Base-by-base conservation (phyloP, 2,329 filamentous ascomycete genomes). In the Fusarium concolor region DNA sequence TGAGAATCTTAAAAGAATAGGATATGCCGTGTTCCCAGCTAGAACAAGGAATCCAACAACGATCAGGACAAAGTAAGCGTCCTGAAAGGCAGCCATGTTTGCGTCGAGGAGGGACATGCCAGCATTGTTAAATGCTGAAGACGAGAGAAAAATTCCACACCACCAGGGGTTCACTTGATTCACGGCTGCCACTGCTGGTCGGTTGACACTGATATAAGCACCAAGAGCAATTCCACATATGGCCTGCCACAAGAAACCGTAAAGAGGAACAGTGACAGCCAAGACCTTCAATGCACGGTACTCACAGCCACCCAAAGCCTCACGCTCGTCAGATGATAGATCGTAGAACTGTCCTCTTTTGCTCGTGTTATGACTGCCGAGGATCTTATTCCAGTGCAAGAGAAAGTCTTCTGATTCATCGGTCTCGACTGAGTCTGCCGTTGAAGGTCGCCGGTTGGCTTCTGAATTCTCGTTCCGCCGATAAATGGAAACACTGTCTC, bases 51-150 rank as follows among this genome's bases (percentile, higher is more conserved):
- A 68, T 7, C 85, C 86, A 81, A 89, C 85, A 20, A 83, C 79
- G 44, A 85, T 77, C 38, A 86, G 78, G 9, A 86, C 82, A 59
- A 85, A 86, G 65, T 83, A 82, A 1, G 82, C 79, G 31, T 79
- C 79, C 58, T 87, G 84, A 59, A 89, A 90, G 1, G 86, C 86
- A 5, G 86, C 80, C 80, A 92, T 89, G 71, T 90, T 91, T 39
- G 85, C 84, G 74, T 92, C 89, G 14, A 91, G 78, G 35, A 91
- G 80, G 20, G 85, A 86, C 88, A 92, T 90, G 39, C 89, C 89
- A n/a, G 85, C 88, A 68, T 91, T 92, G 77, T 90, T 91, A 76
- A 92, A 92, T 0, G 89, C 89, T 18, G 87, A 90, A 6, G 88
- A 84, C 3, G 87, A 87, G 63, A 90, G 89, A 78, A 92, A 92